These are phyloP conservation scores for Heliamphora pulchella DNA, from an alignment of 179 eudicot genomes.

Conservation along the genomic window DNA sequence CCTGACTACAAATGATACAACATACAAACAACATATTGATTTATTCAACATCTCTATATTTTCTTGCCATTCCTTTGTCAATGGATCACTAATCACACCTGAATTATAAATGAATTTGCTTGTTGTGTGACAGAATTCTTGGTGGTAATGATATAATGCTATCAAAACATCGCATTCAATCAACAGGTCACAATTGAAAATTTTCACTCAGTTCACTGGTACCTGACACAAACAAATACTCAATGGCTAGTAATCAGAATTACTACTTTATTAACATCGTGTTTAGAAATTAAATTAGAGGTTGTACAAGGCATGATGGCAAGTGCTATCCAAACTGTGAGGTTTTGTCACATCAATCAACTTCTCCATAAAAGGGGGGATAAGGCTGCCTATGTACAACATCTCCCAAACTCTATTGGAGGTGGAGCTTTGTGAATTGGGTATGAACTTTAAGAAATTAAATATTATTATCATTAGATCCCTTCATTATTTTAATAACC, in stretches of 20 bases:
- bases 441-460: too few relatives aligned
- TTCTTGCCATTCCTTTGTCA: not conserved
- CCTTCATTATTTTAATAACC: not conserved
- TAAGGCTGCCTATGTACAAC: too few relatives aligned
- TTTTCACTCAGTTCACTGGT: not conserved
- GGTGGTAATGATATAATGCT: not conserved
- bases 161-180: not conserved
- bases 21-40: not conserved
- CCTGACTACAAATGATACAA: not conserved
- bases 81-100: not conserved
- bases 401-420: too few relatives aligned
- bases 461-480: too few relatives aligned
- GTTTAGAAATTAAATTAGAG: not conserved
- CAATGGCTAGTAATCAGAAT: not conserved
- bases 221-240: not conserved
- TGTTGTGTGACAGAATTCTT: not conserved
- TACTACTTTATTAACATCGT: not conserved
- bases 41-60: not conserved
- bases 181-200: not conserved
- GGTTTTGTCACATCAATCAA: too few relatives aligned
- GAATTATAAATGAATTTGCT: not conserved
- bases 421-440: too few relatives aligned
- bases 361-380: too few relatives aligned
- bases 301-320: too few relatives aligned
- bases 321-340: too few relatives aligned